phyloP scores from a whole-genome alignment of 2,329 filamentous ascomycete species.

The Sarocladium brachiariae region DNA sequence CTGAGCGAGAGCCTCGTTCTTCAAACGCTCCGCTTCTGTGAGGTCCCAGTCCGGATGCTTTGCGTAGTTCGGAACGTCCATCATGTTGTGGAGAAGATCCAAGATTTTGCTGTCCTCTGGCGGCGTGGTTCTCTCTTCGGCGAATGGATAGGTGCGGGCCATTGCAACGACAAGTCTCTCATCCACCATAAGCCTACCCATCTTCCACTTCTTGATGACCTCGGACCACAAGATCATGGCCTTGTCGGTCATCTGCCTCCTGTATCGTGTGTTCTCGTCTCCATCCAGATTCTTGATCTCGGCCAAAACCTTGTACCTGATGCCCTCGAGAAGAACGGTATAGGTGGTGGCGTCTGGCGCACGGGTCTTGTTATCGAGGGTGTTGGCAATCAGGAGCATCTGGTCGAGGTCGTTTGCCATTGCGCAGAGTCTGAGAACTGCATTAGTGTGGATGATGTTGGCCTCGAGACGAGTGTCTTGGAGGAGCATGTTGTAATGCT shows the following conservation, averaged over 20 bases:
- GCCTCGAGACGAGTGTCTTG: conserved; percentile 58
- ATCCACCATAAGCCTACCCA: conserved; percentile 64
- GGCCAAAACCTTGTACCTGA: conserved; percentile 38
- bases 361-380: conserved; percentile 57
- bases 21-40: conserved; percentile 9
- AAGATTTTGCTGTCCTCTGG: conserved; percentile 65
- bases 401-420: conserved; percentile 69
- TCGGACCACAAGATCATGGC: conserved; percentile 76
- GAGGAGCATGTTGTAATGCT: conserved; percentile 70
- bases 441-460: conserved; percentile 79
- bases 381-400: conserved; percentile 69
- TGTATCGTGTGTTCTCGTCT: conserved; percentile 26
- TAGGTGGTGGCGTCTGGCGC: conserved; percentile 67
- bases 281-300: conserved; percentile 20
- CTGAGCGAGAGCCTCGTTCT: neutral
- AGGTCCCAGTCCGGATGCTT: conserved; percentile 21
- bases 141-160: conserved; percentile 47
- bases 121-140: neutral
- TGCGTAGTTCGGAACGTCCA: conserved; percentile 58
- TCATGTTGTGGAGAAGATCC: conserved; percentile 72
- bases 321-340: conserved; percentile 72
- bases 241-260: conserved; percentile 49
- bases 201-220: conserved; percentile 67
- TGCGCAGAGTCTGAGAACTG: conserved; percentile 75
- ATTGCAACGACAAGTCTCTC: conserved; percentile 75